Conservation (phyloP, 1,284 basidiomycete species). For the Puccinia horiana region DNA sequence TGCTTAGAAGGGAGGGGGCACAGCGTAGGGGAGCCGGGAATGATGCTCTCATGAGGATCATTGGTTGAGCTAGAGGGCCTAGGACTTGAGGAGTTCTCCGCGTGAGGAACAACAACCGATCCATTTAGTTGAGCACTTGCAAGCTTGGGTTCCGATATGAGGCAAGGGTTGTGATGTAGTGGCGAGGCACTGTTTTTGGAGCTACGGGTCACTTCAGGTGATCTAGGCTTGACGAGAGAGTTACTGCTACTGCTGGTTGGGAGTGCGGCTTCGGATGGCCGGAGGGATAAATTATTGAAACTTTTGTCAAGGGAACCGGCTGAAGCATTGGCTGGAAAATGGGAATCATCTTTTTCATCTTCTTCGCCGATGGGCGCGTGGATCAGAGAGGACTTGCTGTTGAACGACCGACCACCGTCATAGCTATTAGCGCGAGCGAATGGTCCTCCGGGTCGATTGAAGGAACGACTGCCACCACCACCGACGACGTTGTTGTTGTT, state of each 20-base stretch:
- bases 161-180: conserved; percentile 14
- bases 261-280: neutral
- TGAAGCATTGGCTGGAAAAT: neutral
- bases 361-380: conserved; percentile 38
- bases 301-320: neutral
- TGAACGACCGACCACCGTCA: conserved; percentile 13
- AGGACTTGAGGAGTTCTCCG: too few species aligned
- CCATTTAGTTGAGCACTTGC: conserved; percentile 43
- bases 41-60: neutral
- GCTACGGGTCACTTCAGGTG: neutral
- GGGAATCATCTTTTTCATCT: conserved; percentile 20
- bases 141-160: conserved; percentile 36
- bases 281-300: conserved; percentile 10
- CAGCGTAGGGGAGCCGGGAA: conserved; percentile 24
- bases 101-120: neutral
- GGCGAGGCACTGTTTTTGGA: neutral
- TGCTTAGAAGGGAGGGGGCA: conserved; percentile 25
- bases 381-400: conserved; percentile 20
- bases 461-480: neutral
- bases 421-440: conserved; percentile 2
- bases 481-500: neutral
- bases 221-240: neutral
- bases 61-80: neutral
- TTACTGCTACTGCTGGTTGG: neutral
- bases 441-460: neutral